Conservation (phyloP, 257 asterid species). For the Primulina huaijiensis region DNA sequence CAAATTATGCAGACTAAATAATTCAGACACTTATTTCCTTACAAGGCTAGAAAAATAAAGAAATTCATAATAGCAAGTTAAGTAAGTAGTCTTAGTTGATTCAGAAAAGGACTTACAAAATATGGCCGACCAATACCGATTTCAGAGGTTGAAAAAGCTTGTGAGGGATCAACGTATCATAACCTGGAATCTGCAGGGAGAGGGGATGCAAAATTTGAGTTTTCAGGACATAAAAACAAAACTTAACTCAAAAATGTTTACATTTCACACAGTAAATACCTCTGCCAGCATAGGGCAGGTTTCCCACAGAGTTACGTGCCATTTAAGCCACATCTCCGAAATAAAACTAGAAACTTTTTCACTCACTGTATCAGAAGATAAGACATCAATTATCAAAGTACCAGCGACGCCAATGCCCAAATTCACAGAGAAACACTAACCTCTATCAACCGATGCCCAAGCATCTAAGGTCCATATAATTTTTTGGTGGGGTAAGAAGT, state of each 20-base stretch:
- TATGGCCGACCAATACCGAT: conserved; percentile 44
- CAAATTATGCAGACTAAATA: too few relatives aligned
- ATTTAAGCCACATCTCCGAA: conserved; percentile 83
- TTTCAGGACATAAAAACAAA: conserved; percentile 3
- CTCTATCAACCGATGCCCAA: conserved; percentile 47
- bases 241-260: not conserved
- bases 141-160: conserved; percentile 68
- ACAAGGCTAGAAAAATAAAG: not conserved
- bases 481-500: conserved; percentile 71
- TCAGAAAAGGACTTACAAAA: conserved; percentile 48
- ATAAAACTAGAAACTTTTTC: conserved; percentile 55
- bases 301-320: conserved; percentile 85
- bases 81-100: not conserved
- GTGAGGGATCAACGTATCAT: conserved; percentile 45
- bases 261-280: conserved; percentile 34
- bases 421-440: conserved; percentile 35
- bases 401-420: conserved; percentile 11
- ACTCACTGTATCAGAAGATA: conserved; percentile 37
- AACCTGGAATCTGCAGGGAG: conserved; percentile 35
- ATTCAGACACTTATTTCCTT: not conserved
- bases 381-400: conserved; percentile 22
- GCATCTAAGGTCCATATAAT: conserved; percentile 81
- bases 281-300: conserved; percentile 43
- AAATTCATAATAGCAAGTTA: not conserved
- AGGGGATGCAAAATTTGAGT: conserved; percentile 15